Evolutionary conservation across 345 rosid genomes (phyloP), one percentile per base, ranked within the genome.

Genomic region (Salix koriyanagi): DNA sequence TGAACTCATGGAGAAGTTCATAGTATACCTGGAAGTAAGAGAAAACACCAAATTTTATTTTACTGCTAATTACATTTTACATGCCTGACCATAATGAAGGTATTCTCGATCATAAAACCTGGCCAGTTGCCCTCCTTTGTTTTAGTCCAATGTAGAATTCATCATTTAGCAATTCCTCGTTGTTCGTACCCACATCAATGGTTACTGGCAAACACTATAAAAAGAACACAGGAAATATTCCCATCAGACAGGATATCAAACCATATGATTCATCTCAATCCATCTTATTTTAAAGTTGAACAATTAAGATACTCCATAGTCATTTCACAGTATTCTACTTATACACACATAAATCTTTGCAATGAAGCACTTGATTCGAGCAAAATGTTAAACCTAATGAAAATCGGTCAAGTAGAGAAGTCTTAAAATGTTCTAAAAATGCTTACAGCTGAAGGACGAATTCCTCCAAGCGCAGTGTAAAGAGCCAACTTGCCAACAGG

Each of bases 171-270:
- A 94, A 78, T 60, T 86, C 44, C 82, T 90, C 94, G 83, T 94
- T 94, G 88, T 94, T 92, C 73, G 98, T 92, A 68, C 97, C 98
- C 83, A 94, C 96, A 81, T 94, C 98, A 76, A 94, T 85, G 18
- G 96, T 94, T 72, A 94, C 71, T 56, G 98, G 98, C 82, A 92
- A 92, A 83, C 98, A 89, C 97, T 94, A 69, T 13, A 46, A 46
- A 44, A 81, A 76, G 26, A 73, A 66, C 56, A 39, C 21, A 7
- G 36, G 66, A 65, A 23, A 34, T 36, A 64, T 16, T 18, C 16
- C 56, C 26, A 16, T 71, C 65, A 77, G 70, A 62, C 5, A 67
- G 44, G 44, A 64, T 30, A 64, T 19, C 65, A 60, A 60, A 68
- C 34, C 56, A 39, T 1, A 41, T 26, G 8, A 68, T 41, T 23